Base-by-base conservation (phyloP, 176 grass and related monocot genomes). In the Microstegium vimineum region DNA sequence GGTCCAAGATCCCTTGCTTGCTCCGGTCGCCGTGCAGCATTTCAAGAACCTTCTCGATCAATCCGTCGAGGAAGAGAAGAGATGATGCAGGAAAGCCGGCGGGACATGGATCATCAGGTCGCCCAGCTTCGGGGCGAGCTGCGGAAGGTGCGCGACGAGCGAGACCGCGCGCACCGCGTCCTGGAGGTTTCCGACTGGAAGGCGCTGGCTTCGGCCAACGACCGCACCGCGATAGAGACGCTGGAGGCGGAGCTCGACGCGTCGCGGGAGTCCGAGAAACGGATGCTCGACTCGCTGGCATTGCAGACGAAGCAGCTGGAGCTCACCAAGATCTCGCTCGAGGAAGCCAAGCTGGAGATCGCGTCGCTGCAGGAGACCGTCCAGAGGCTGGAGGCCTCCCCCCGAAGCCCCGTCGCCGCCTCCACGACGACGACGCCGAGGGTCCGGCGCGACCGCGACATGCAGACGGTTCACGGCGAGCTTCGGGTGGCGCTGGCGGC, bases 261-360 rank as follows among this genome's bases (percentile, higher is more conserved):
- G 77, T 73, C 88, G 14, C 87, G 86, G 71, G 95, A 98, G 28
- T 93, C 90, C 0, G 90, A 95, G 83, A 81, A 69, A 71, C 88
- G 85, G 78, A 93, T 98, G 95, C 88, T 98, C 1, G 95, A 93
- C 31, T 93, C 92, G 54, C 82, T 98, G 1, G 80, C 81, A 4
- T 34, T 62, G 71, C 92, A 98, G 86, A 98, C 92, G 20, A 95
- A 93, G 86, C 92, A 98, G 84, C 82, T 98, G 5, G 95, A 98
- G 81, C 80, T 91, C 64, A 98, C 95, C 66, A 95, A 95, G 88
- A 98, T 98, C 5, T 76, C 69, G 11, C 89, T 93, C 0, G 92
- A 98, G 76, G 95, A 98, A 27, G 78, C 93, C 25, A 82, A 87
- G 73, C 68, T 95, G 37, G 92, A 93, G 66, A 57, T 90, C 4